phyloP scores from a whole-genome alignment of 768 basidiomycete species.

The Termitomyces sp. region DNA sequence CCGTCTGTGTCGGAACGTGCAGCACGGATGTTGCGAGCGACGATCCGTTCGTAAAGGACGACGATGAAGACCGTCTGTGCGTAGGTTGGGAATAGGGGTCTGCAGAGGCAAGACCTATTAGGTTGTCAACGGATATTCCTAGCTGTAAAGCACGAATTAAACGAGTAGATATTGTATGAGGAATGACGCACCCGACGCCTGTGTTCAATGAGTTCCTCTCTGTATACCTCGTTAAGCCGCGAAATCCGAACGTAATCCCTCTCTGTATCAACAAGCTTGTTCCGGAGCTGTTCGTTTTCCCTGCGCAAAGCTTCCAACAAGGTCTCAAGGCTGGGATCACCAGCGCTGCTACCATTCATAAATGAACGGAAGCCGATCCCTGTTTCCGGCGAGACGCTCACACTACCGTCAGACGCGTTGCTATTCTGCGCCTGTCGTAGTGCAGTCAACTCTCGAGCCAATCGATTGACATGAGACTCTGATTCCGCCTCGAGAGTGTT shows the following conservation, averaged over 20 bases:
- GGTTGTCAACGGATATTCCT: conserved; percentile 71
- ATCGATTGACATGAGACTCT: conserved; percentile 77
- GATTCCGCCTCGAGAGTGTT: conserved; percentile 81
- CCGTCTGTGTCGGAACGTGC: conserved; percentile 23
- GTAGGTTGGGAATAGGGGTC: conserved; percentile 72
- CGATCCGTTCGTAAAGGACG: conserved; percentile 30
- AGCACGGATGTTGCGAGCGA: conserved; percentile 44
- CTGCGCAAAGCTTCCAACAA: conserved; percentile 72
- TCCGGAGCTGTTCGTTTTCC: conserved; percentile 75
- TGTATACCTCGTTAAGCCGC: conserved; percentile 76
- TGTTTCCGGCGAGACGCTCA: conserved; percentile 27
- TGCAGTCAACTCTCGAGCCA: conserved; percentile 65
- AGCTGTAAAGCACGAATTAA: conserved; percentile 35
- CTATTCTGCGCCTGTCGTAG: conserved; percentile 53
- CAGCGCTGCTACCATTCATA: conserved; percentile 19
- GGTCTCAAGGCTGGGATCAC: conserved; percentile 42
- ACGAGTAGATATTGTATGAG: conserved; percentile 1
- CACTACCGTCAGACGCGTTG: conserved; percentile 18
- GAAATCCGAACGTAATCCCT: conserved; percentile 70
- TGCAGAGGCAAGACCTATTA: conserved; percentile 62
- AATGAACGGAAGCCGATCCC: conserved; percentile 24
- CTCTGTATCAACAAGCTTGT: conserved; percentile 66
- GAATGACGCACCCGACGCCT: conserved; percentile 57
- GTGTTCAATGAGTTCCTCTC: conserved; percentile 79
- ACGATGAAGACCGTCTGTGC: conserved; percentile 49